Base-by-base conservation (phyloP, 306 rosid genomes). In the Astragalus membranaceus region DNA sequence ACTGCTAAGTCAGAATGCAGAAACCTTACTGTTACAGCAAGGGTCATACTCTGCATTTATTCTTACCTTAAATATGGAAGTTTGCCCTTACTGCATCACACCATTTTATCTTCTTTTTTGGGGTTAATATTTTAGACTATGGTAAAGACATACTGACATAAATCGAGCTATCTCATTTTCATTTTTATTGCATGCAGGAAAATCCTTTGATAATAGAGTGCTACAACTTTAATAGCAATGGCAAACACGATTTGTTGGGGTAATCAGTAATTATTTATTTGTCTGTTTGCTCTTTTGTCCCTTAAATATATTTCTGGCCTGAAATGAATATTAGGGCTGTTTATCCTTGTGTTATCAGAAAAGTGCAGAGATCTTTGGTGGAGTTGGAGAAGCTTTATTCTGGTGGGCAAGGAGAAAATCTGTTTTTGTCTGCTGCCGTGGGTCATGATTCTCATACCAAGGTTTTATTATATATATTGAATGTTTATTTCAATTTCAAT, bases 181-280 rank as follows among this genome's bases (percentile, higher is more conserved):
- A 46, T 71, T 85, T 53, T 67, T 63, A 36, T 47, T 72, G 62
- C 77, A 70, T 75, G 72, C 97, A 95, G 99, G 99, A 95, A 61
- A 82, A 36, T 75, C 91, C 96, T 14, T 81, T 95, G 69, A 70
- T 89, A 78, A 82, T 91, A 63, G 97, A 95, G 86, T 91, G 99
- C 83, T 95, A 80, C 78, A 89, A 89, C 83, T 95, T 86, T 76
- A 91, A 95, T 76, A 83, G 78, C 90, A 91, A 82, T 74, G 99
- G 99, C 17, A 95, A 88, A 58, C 99, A 95, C 80, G 99, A 95
- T 83, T 83, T 89, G 85, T 78, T 95, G 72, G 99, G 99, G 99
- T 91, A 91, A 85, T 54, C 50, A 46, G n/a, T 56, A n/a, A 66
- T 71, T 70, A 15, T 76, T 43, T 54, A 63, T 69, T 64, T 66